A percentile compares a stretch with the other conserved stretches of the same genome.
Evolutionary conservation across 2,329 filamentous ascomycete genomes (phyloP).

Genomic region (Scolecobasidium constrictum): DNA sequence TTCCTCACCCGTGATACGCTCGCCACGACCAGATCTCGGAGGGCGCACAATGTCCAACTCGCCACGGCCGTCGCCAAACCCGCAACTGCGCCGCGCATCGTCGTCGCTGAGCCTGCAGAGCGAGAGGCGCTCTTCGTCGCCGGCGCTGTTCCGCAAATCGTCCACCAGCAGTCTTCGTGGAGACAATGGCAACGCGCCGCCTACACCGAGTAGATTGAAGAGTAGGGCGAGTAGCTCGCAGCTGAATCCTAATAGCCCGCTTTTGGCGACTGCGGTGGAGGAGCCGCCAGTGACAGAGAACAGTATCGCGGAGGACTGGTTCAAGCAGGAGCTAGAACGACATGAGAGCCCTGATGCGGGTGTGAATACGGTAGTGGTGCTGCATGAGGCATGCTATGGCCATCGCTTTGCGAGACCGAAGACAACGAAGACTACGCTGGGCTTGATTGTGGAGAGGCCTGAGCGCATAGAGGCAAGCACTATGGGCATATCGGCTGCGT

Average conservation of each 20-base stretch:
- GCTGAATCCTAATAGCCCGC: conserved; percentile 1
- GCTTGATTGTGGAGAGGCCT: conserved; percentile 82
- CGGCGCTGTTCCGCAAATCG: conserved; percentile 7
- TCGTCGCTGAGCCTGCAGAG: conserved; percentile 3
- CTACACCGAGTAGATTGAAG: background rate
- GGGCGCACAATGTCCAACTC: background rate
- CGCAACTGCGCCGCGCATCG: conserved; percentile 2
- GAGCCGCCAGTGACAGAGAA: conserved; percentile 4
- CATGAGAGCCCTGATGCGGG: conserved; percentile 2
- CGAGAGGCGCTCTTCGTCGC: conserved; percentile 7
- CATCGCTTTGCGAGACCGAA: conserved; percentile 82
- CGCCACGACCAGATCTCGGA: background rate
- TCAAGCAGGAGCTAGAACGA: conserved; percentile 6
- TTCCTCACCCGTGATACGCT: background rate
- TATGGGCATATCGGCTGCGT: conserved; percentile 73
- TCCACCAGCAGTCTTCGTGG: conserved; percentile 5
- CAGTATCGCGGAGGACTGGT: conserved; percentile 4
- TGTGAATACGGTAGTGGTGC: conserved; percentile 50
- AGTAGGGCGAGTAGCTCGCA: conserved; percentile 1
- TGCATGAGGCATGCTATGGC: conserved; percentile 92
- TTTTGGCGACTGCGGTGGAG: conserved; percentile 3
- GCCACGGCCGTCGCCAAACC: conserved; percentile 6
- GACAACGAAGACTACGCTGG: conserved; percentile 58
- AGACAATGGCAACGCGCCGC: background rate
- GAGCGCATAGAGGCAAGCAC: conserved; percentile 80